Conservation (phyloP, 129 eudicot genomes). For the Escallonia herrerae region DNA sequence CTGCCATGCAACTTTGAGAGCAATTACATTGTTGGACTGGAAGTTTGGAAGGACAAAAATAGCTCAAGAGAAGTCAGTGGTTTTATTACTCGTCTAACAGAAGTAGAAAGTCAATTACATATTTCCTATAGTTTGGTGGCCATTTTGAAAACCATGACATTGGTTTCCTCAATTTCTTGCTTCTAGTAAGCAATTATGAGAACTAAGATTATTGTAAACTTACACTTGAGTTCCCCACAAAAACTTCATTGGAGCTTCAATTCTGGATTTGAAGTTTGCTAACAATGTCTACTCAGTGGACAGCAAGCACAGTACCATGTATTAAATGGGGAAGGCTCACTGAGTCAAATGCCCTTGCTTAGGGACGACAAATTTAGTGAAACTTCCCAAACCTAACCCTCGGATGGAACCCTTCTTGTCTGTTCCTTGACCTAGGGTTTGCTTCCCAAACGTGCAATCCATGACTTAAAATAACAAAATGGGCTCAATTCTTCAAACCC, state of each 20-base stretch:
- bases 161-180: constrained; percentile 51
- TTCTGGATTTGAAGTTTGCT: constrained; percentile 19
- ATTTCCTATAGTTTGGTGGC: constrained; percentile 26
- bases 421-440: constrained; percentile 74
- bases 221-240: constrained; percentile 5
- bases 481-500: constrained; percentile 22
- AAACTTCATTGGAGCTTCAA: constrained; percentile 5
- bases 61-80: too few species aligned
- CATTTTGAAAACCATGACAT: constrained; percentile 37
- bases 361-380: constrained; percentile 40
- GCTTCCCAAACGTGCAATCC: constrained; percentile 80
- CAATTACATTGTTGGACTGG: too few species aligned
- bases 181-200: constrained; percentile 22
- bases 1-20: too few species aligned
- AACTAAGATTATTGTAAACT: constrained; percentile 3
- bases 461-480: constrained; percentile 12
- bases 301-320: constrained; percentile 19
- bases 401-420: constrained; percentile 73
- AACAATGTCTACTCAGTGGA: constrained; percentile 27
- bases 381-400: constrained; percentile 44
- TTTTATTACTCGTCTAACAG: too few species aligned
- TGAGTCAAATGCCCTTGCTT: constrained; percentile 42
- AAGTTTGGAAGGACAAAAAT: too few species aligned
- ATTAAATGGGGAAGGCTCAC: constrained; percentile 14
- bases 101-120: constrained; percentile 17